Conservation (phyloP, 306 rosid species). For the Abrus pulchellus region DNA sequence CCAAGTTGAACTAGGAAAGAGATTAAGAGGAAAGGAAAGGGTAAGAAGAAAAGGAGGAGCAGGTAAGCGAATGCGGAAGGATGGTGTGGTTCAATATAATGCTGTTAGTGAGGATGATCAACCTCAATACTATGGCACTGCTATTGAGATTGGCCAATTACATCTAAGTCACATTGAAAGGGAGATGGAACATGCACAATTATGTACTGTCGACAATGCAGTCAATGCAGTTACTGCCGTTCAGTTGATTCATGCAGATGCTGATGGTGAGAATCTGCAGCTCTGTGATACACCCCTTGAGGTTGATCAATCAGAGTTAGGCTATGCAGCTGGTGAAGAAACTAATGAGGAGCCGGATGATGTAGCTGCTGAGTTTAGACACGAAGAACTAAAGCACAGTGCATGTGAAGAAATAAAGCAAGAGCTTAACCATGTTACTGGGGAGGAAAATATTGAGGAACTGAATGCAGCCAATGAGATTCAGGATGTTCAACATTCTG, state of each 20-base stretch:
- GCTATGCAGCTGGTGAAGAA: conserved; percentile 56
- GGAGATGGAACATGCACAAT: conserved; percentile 64
- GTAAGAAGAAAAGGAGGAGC: conserved; percentile 83
- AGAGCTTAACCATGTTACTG: conserved; percentile 59
- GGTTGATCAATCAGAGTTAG: conserved; percentile 68
- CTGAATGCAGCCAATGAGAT: conserved; percentile 52
- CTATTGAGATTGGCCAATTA: conserved; percentile 66
- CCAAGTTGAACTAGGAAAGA: conserved; percentile 80
- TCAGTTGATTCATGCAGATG: conserved; percentile 64
- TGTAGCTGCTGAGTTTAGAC: conserved; percentile 52
- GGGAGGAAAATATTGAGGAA: conserved; percentile 58
- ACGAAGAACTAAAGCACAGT: conserved; percentile 60
- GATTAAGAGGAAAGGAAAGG: conserved; percentile 92
- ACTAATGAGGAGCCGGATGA: conserved; percentile 55
- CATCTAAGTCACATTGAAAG: conserved; percentile 62
- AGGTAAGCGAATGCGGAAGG: conserved; percentile 86
- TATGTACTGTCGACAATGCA: conserved; percentile 63
- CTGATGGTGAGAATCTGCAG: conserved; percentile 59
- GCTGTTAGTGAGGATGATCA: conserved; percentile 83
- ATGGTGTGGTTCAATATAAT: conserved; percentile 64
- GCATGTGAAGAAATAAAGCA: conserved; percentile 67
- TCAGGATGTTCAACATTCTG: conserved; percentile 46
- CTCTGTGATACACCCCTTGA: conserved; percentile 67
- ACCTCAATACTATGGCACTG: conserved; percentile 71
- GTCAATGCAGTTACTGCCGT: conserved; percentile 59